Conservation (phyloP, 192 early-diverging fungal genomes). For the Umbelopsis sp. region DNA sequence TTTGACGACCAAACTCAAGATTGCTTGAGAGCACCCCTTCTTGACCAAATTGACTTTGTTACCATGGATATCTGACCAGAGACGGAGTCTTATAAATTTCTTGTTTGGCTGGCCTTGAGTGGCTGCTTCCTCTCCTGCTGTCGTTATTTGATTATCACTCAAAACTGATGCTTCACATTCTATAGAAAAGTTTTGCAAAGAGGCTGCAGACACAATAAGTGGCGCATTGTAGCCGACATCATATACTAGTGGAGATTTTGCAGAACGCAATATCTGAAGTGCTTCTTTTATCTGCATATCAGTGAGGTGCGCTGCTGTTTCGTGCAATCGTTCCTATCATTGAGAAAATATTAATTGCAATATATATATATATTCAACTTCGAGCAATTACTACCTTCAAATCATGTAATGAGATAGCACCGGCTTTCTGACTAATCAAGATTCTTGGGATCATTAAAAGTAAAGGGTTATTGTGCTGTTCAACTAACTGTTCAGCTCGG, state of each 20-base stretch:
- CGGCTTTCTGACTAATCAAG: too few relatives aligned
- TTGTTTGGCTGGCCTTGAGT: not conserved
- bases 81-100: not conserved
- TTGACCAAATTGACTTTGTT: not conserved
- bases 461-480: too few relatives aligned
- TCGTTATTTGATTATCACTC: not conserved
- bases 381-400: too few relatives aligned
- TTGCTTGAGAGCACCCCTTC: not conserved
- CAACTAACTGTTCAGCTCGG: too few relatives aligned
- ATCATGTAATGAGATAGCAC: too few relatives aligned
- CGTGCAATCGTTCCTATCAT: too few relatives aligned
- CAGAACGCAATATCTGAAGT: not conserved
- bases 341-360: too few relatives aligned
- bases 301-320: not conserved
- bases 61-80: slow-evolving; percentile 1
- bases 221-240: not conserved
- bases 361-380: too few relatives aligned
- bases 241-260: not conserved
- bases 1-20: not conserved
- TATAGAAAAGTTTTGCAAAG: not conserved
- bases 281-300: not conserved
- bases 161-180: not conserved
- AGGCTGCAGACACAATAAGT: not conserved
- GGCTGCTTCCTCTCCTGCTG: not conserved
- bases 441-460: too few relatives aligned